Evolutionary conservation across 1,139 yeast species (phyloP), one percentile per base, ranked within the genome.

Genomic region (Scheffersomyces parashehatae): DNA sequence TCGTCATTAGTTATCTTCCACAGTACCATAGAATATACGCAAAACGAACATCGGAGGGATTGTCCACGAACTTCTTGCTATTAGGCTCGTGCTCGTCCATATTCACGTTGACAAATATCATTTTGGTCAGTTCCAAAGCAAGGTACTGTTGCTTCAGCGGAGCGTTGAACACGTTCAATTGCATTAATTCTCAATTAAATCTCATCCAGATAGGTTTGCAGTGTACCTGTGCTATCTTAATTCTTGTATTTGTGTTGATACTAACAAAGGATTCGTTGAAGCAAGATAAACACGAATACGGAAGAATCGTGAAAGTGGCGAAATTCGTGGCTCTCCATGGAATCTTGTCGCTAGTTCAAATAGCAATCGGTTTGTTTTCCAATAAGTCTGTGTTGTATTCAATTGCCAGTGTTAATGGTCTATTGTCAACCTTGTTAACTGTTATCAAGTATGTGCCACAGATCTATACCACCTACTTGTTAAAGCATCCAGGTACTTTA

Each of bases 391-490:
- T 60, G 3, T 52, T 63, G 26, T 56, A 61, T 34, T 42, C 64
- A 1, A 70, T 81, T 49, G 95, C 95, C 14, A 77, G 79, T 51
- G 43, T 75, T 31, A 73, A 85, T 51, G 96, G 96, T 0, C 48
- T 86, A 11, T 49, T 82, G 31, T 82, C 90, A 1, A 79, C 89
- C 1, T 44, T 72, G 1, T 67, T 87, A 45, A 85, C 95, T 0
- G 72, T 82, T 28, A 62, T 84, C 37, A 95, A 89, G 63, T 89
- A 88, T 55, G 70, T 88, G 37, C 97, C 97, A 0, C 97, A 89
- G 62, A 76, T 89, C 10, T 65, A 70, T 52, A 87, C 93, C 29
- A 88, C 96, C 0, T 83, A 74, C 56, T 60, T 55, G 2, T 73
- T 88, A 46, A 84, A 85, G 55, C 91, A 84, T 53, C 85, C 95